phyloP scores from a whole-genome alignment of 306 rosid genomes.

The Albizia julibrissin region DNA sequence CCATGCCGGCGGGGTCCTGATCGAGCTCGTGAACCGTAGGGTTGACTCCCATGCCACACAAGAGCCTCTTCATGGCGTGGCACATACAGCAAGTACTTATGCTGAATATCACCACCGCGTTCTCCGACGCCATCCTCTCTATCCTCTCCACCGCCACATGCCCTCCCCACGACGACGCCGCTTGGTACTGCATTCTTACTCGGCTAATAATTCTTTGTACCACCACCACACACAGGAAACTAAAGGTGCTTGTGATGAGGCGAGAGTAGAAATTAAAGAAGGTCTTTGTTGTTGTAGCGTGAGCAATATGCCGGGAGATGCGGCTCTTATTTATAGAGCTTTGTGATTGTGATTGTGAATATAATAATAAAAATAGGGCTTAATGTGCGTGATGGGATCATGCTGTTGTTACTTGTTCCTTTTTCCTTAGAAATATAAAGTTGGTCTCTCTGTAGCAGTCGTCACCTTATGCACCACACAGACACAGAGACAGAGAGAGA shows the following conservation, averaged over 20 bases:
- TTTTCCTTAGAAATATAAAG: constrained; percentile 28
- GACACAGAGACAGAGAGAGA: not conserved
- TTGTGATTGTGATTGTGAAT: not conserved
- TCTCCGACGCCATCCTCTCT: constrained; percentile 70
- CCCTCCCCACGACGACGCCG: constrained; percentile 66
- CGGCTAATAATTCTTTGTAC: too few species aligned
- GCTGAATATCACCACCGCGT: constrained; percentile 93
- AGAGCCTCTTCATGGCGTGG: constrained; percentile 85
- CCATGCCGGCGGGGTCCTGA: constrained; percentile 77
- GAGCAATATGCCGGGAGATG: constrained; percentile 23
- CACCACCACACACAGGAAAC: too few species aligned
- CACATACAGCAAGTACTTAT: constrained; percentile 95
- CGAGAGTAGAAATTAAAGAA: not conserved
- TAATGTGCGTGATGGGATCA: constrained; percentile 13
- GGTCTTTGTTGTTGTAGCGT: constrained; percentile 5
- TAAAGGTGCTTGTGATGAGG: not conserved
- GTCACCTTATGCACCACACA: constrained; percentile 49
- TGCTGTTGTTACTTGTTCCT: constrained; percentile 15
- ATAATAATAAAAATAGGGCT: not conserved
- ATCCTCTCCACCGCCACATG: constrained; percentile 71
- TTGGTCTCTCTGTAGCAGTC: constrained; percentile 39
- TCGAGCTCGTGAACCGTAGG: constrained; percentile 87
- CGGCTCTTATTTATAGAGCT: constrained; percentile 64
- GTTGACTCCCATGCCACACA: constrained; percentile 93
- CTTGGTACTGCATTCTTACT: constrained; percentile 56